Conservation (phyloP, 2,329 filamentous ascomycete genomes). For the Hypoxylon sp. region DNA sequence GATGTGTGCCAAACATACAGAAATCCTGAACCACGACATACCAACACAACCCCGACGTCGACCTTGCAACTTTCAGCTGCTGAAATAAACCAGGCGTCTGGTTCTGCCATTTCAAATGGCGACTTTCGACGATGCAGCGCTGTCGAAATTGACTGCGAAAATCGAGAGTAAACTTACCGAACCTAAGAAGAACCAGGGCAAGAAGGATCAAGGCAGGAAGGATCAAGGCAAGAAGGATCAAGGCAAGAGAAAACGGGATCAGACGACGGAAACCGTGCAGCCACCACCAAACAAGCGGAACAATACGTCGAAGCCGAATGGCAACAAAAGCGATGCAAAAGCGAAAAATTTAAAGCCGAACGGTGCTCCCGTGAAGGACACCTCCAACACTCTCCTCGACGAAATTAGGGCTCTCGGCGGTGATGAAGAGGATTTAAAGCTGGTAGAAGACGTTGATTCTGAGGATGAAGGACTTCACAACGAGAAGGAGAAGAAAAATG, state of each 20-base stretch:
- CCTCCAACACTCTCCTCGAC: conserved; percentile 61
- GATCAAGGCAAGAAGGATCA: conserved; percentile 39
- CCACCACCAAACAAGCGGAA: conserved; percentile 47
- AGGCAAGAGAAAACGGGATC: conserved; percentile 60
- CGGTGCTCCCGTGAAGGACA: conserved; percentile 40
- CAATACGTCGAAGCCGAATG: conserved; percentile 33
- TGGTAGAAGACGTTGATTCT: conserved; percentile 67
- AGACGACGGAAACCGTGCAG: conserved; percentile 42
- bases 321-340: conserved; percentile 22
- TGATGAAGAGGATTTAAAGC: conserved; percentile 71
- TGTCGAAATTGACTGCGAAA: conserved; percentile 66
- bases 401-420: conserved; percentile 75
- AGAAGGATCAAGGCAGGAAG: conserved; percentile 49
- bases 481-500: conserved; percentile 49
- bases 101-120: conserved; percentile 44
- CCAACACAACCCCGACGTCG: neutral
- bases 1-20: conserved; percentile 2
- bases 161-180: conserved; percentile 65
- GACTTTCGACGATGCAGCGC: conserved; percentile 62
- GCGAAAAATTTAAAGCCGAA: conserved; percentile 25
- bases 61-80: neutral
- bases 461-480: conserved; percentile 58
- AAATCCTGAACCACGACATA: conserved; percentile 1
- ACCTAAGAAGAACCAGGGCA: conserved; percentile 46
- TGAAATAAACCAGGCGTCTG: neutral